Percentiles rank a stretch among this genome's conserved stretches.
Evolutionary conservation across 176 grass and related monocot genomes (phyloP).

Genomic region (Guadua angustifolia): DNA sequence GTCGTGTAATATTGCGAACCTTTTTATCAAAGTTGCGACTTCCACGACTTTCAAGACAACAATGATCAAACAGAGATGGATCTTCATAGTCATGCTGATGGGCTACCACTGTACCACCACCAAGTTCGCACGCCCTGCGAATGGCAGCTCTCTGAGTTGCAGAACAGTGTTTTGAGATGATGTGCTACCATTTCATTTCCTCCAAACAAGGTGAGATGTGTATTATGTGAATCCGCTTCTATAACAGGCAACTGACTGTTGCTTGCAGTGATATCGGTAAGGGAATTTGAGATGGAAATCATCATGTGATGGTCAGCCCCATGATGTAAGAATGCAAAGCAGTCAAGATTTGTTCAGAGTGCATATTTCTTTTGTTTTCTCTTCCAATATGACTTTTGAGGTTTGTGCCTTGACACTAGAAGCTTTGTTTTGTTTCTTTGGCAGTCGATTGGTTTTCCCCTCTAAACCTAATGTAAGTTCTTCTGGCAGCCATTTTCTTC

Average conservation of each 20-base stretch:
- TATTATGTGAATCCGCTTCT: neutral
- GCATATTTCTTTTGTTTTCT: neutral
- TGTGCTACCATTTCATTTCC: neutral
- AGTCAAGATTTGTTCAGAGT: no score
- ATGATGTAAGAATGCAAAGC: neutral
- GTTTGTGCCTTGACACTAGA: neutral
- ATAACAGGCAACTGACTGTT: neutral
- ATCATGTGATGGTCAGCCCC: constrained; percentile 5
- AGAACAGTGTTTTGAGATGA: constrained; percentile 24
- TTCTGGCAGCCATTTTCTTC: neutral
- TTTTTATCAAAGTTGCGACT: constrained; percentile 61
- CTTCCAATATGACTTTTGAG: neutral
- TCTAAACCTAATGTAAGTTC: neutral
- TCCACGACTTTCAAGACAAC: constrained; percentile 52
- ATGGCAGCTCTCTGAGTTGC: constrained; percentile 49
- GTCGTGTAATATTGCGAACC: constrained; percentile 54
- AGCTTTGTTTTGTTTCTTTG: neutral
- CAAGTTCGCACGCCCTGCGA: constrained; percentile 13
- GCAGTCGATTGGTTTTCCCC: neutral
- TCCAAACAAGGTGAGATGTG: constrained; percentile 23
- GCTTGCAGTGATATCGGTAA: neutral
- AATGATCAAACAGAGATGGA: constrained; percentile 19
- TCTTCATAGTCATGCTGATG: neutral
- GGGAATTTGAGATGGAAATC: constrained; percentile 2
- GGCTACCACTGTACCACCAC: neutral